phyloP scores from a whole-genome alignment of 345 rosid species.

The Barbarea vulgaris region DNA sequence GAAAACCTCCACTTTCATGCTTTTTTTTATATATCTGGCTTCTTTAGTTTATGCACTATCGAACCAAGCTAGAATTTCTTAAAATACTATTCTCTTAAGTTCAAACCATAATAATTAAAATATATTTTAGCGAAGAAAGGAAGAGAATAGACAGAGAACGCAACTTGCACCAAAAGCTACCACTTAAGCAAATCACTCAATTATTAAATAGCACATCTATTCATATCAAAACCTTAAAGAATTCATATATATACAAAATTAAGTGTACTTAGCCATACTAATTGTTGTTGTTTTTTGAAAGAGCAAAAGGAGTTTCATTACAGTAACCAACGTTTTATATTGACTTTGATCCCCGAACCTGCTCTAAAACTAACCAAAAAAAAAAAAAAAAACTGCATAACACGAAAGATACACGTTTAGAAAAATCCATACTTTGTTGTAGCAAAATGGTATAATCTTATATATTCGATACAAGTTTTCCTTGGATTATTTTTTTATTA shows the following conservation, averaged over 20 bases:
- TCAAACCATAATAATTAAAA: conserved; percentile 27
- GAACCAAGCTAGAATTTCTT: background rate
- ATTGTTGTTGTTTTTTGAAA: background rate
- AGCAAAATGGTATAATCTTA: background rate
- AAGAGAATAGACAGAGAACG: conserved; percentile 2
- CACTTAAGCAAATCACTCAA: conserved; percentile 24
- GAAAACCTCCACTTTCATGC: background rate
- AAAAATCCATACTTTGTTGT: background rate
- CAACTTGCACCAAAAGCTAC: conserved; percentile 41
- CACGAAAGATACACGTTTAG: background rate
- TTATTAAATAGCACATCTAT: background rate
- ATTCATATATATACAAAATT: background rate
- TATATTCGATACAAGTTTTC: background rate
- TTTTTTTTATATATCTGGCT: background rate
- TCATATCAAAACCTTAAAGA: conserved; percentile 1
- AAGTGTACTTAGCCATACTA: background rate
- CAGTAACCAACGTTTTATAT: background rate
- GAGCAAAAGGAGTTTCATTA: background rate
- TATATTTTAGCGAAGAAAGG: conserved; percentile 12
- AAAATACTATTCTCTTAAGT: conserved; percentile 17
- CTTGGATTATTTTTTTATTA: background rate
- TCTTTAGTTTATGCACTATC: background rate
- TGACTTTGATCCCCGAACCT: background rate
- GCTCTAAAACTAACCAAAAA: background rate
- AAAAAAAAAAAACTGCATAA: background rate